phyloP scores from a whole-genome alignment of 2,329 filamentous ascomycete genomes.

The Fusarium foetens region DNA sequence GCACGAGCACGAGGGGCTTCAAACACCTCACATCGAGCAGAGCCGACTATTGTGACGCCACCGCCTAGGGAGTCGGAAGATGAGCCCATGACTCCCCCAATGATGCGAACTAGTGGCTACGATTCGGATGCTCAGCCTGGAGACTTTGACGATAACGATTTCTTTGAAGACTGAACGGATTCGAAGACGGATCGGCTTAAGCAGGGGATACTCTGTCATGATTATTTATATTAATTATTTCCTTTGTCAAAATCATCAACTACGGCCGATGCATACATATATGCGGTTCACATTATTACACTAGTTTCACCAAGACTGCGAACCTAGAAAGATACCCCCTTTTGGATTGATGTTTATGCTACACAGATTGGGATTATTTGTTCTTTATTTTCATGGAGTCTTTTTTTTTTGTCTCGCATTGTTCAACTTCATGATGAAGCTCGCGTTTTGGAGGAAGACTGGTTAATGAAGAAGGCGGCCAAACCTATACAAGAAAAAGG shows the following conservation, averaged over 20 bases:
- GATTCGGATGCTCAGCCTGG: conserved; percentile 70
- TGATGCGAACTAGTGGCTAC: conserved; percentile 68
- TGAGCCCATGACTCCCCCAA: conserved; percentile 67
- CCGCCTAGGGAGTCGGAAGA: conserved; percentile 52
- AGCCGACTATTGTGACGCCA: conserved; percentile 46
- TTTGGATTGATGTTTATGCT: conserved; percentile 48
- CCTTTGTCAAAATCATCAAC: conserved; percentile 44
- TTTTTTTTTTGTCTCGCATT: conserved; percentile 32
- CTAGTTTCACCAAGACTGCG: conserved; percentile 47
- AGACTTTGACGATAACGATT: conserved; percentile 69
- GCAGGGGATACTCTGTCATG: conserved; percentile 13
- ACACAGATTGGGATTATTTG: conserved; percentile 43
- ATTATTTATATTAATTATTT: conserved; percentile 33
- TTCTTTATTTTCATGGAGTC: conserved; percentile 13
- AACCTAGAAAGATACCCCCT: conserved; percentile 57
- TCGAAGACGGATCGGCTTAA: neutral
- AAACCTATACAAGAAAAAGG: conserved; percentile 13
- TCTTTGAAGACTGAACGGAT: conserved; percentile 59
- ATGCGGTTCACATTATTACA: conserved; percentile 42
- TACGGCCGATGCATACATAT: conserved; percentile 40
- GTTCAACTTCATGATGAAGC: conserved; percentile 12
- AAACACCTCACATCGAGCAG: conserved; percentile 44
- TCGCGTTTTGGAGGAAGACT: conserved; percentile 5
- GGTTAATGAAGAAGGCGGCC: conserved; percentile 5
- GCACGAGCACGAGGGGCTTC: conserved; percentile 45